A percentile compares a stretch with the other conserved stretches of the same genome.
These are phyloP conservation scores for Myotisia sp. DNA, from an alignment of 2,329 filamentous ascomycete genomes.

Conservation along the genomic window DNA sequence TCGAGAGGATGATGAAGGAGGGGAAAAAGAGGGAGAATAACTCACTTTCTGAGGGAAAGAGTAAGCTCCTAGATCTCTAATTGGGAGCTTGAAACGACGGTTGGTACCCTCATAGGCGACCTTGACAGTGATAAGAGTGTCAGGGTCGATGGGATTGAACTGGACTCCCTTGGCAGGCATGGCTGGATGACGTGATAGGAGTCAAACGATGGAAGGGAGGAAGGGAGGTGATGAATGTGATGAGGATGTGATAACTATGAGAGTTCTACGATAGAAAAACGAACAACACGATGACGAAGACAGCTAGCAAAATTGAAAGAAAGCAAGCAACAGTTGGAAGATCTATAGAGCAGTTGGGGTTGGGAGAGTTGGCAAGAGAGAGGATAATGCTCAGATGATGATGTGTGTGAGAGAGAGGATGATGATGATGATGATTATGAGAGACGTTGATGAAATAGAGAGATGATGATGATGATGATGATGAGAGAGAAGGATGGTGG, in stretches of 20 bases:
- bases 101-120: conserved; percentile 60
- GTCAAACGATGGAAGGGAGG: not conserved
- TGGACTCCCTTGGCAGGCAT: conserved; percentile 2
- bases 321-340: no score
- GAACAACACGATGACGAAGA: no score
- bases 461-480: conserved; percentile 5
- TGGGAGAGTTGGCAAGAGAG: conserved; percentile 3
- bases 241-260: no score
- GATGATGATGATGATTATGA: conserved; percentile 2
- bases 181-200: no score
- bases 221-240: not conserved
- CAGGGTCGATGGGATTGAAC: conserved; percentile 40
- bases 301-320: no score
- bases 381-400: not conserved
- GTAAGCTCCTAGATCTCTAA: conserved; percentile 64
- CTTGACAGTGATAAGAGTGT: conserved; percentile 75
- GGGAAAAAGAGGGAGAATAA: conserved; percentile 17
- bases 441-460: conserved; percentile 9
- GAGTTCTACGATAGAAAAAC: no score
- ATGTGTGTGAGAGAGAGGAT: not conserved
- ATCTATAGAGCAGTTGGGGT: no score
- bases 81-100: conserved; percentile 75
- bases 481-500: conserved; percentile 7
- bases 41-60: conserved; percentile 73
- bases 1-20: not conserved